Evolutionary conservation across 1,284 basidiomycete species (phyloP).

Genomic region (Tilletia walkeri): DNA sequence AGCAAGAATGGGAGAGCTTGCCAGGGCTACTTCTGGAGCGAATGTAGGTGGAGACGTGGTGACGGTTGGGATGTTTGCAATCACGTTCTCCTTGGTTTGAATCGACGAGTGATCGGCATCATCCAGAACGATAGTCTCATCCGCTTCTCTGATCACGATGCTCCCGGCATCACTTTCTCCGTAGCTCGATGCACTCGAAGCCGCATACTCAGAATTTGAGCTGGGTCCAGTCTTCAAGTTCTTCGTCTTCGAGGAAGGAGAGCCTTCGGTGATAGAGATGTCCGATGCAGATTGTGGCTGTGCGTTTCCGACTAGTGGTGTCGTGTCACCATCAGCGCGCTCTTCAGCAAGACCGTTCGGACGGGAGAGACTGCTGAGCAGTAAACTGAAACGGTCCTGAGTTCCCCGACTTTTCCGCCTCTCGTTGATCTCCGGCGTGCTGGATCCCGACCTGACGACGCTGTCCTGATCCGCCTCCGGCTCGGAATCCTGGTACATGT

Average conservation of each 20-base stretch:
- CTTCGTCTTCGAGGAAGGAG: too few relatives aligned
- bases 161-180: not conserved
- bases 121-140: not conserved
- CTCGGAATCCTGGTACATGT: constrained; percentile 1
- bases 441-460: not conserved
- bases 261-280: not conserved
- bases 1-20: too few relatives aligned
- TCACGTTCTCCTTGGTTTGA: too few relatives aligned
- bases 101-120: not conserved
- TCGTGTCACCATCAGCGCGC: not conserved
- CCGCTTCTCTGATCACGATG: not conserved
- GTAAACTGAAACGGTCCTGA: constrained; percentile 4
- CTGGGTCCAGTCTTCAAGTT: not conserved
- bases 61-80: too few relatives aligned
- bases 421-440: not conserved
- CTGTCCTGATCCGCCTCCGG: not conserved
- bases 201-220: not conserved
- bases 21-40: too few relatives aligned
- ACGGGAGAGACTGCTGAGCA: not conserved
- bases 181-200: constrained; percentile 11
- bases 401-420: not conserved
- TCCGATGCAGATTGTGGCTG: not conserved
- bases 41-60: too few relatives aligned
- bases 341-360: not conserved
- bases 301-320: not conserved